These are phyloP conservation scores for Leccinum barrowsii DNA, from an alignment of 768 basidiomycete genomes.

Conservation along the genomic window DNA sequence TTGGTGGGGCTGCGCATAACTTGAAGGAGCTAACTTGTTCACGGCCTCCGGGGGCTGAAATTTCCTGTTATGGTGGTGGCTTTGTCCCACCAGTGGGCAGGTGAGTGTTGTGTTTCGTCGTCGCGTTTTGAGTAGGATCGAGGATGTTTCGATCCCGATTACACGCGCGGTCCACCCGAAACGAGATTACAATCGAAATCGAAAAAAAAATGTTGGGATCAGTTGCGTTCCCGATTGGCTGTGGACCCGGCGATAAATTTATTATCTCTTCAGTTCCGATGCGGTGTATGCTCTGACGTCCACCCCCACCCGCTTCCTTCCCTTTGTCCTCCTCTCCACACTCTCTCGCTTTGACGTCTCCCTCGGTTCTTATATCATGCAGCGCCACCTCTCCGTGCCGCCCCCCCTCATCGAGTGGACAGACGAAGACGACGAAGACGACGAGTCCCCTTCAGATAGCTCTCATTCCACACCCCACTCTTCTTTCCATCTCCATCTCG, in stretches of 20 bases:
- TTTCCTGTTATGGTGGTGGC: slow-evolving; percentile 9
- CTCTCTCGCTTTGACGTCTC: slow-evolving; percentile 20
- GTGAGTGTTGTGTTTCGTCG: slow-evolving; percentile 2
- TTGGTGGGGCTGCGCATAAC: background rate
- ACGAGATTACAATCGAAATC: background rate
- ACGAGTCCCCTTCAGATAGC: slow-evolving; percentile 9
- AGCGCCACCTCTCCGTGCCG: slow-evolving; percentile 3
- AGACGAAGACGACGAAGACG: slow-evolving; percentile 19
- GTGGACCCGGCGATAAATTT: slow-evolving; percentile 11
- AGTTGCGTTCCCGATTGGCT: background rate
- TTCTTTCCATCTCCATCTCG: slow-evolving; percentile 13
- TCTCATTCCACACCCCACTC: slow-evolving; percentile 18
- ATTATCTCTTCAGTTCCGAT: background rate
- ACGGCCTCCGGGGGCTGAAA: background rate
- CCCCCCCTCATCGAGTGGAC: slow-evolving; percentile 11
- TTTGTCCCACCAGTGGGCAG: slow-evolving; percentile 12
- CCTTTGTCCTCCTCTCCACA: slow-evolving; percentile 15
- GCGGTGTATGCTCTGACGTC: background rate
- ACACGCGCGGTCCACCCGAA: background rate
- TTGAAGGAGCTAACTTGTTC: background rate
- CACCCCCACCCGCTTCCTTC: background rate
- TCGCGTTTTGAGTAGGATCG: background rate
- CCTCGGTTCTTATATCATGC: slow-evolving; percentile 25
- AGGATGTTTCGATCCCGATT: background rate
- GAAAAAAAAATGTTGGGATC: background rate